Evolutionary conservation across 2,329 filamentous ascomycete genomes (phyloP).

Genomic region (Calonectria honghensis): DNA sequence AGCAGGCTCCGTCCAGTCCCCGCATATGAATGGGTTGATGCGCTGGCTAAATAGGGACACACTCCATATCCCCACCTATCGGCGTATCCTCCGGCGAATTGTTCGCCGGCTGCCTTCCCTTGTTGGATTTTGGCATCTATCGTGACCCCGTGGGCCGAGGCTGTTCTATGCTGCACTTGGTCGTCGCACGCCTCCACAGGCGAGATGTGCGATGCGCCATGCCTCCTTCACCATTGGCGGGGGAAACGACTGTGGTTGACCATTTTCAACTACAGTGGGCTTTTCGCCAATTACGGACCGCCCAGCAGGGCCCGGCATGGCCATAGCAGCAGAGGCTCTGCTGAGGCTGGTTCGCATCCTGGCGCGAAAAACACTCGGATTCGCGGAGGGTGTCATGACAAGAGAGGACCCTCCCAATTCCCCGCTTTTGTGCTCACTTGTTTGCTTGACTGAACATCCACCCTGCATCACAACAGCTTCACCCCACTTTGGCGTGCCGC

Average conservation of each 20-base stretch:
- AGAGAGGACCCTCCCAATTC: constrained; percentile 3
- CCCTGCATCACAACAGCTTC: constrained; percentile 25
- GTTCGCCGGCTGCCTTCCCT: constrained; percentile 39
- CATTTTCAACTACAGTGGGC: neutral
- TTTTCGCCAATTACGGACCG: constrained; percentile 1
- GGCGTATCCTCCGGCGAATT: constrained; percentile 43
- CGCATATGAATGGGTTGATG: constrained; percentile 30
- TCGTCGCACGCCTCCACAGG: neutral
- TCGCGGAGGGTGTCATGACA: constrained; percentile 15
- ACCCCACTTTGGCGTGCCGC: constrained; percentile 24
- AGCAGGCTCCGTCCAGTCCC: constrained; percentile 20
- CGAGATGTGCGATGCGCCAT: neutral
- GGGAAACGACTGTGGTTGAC: neutral
- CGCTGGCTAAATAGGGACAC: constrained; percentile 42
- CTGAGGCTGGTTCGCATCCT: constrained; percentile 1
- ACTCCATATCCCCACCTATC: constrained; percentile 54
- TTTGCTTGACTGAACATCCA: constrained; percentile 8
- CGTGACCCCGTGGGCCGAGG: constrained; percentile 24
- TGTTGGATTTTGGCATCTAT: constrained; percentile 21
- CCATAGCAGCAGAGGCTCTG: constrained; percentile 17
- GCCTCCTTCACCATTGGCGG: neutral
- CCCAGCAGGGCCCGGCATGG: neutral
- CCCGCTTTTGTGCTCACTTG: constrained; percentile 14
- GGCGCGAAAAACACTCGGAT: constrained; percentile 12
- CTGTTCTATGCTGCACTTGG: neutral